A percentile compares a stretch with the other conserved stretches of the same genome.
Evolutionary conservation across 75 land plant genomes (phyloP).

Genomic region (Larix kaempferi): DNA sequence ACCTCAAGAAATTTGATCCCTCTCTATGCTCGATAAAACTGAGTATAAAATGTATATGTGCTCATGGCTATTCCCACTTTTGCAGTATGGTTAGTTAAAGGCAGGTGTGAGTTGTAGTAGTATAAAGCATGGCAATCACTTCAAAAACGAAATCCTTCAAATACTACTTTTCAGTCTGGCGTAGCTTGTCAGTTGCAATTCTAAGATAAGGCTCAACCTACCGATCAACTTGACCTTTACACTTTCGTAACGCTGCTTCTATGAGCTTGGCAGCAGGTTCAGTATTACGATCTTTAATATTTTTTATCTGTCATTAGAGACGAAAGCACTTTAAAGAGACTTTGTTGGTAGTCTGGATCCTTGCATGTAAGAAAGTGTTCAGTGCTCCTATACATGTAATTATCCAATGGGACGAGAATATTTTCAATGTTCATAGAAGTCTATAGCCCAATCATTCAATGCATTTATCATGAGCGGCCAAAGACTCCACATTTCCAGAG

Average conservation of each 20-base stretch:
- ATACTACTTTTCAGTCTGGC: slow-evolving; percentile 60
- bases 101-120: too few species aligned
- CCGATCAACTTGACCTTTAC: slow-evolving; percentile 90
- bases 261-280: slow-evolving; percentile 98
- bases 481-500: slow-evolving; percentile 97
- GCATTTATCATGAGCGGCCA: slow-evolving; percentile 98
- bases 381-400: slow-evolving; percentile 93
- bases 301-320: slow-evolving; percentile 76
- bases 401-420: slow-evolving; percentile 96
- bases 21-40: too few species aligned
- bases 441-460: slow-evolving; percentile 93
- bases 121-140: too few species aligned
- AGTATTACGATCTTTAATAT: slow-evolving; percentile 83
- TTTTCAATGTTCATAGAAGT: slow-evolving; percentile 96
- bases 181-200: slow-evolving; percentile 74
- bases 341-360: slow-evolving; percentile 95
- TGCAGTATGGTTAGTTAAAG: too few species aligned
- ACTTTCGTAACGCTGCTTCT: slow-evolving; percentile 92
- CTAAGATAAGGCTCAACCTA: slow-evolving; percentile 97
- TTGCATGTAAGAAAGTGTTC: slow-evolving; percentile 92
- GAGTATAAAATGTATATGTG: too few species aligned
- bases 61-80: too few species aligned
- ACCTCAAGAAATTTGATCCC: too few species aligned
- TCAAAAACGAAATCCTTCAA: slow-evolving; percentile 83
- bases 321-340: slow-evolving; percentile 89